A percentile compares a stretch with the other conserved stretches of the same genome.
These are phyloP conservation scores for Boletus sp. DNA, from an alignment of 768 basidiomycete genomes.

Conservation along the genomic window DNA sequence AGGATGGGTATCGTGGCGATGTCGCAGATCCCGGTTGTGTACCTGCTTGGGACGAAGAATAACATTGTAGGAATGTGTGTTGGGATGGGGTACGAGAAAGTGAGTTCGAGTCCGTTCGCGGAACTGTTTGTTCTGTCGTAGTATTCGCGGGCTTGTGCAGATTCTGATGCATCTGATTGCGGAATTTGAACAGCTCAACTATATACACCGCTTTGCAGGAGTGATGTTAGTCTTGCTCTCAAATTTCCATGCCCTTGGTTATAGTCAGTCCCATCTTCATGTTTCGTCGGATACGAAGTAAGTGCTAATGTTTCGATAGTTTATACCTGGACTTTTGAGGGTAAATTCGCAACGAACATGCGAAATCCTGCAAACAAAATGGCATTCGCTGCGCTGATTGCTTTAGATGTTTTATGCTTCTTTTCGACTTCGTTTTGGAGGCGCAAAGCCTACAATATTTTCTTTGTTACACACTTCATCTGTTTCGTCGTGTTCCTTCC, in stretches of 20 bases:
- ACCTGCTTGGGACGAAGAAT: constrained; percentile 49
- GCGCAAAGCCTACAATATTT: constrained; percentile 41
- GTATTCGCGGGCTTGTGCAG: not conserved
- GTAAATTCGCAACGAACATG: constrained; percentile 15
- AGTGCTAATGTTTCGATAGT: constrained; percentile 15
- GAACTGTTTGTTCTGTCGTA: not conserved
- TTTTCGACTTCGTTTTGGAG: constrained; percentile 43
- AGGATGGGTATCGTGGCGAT: constrained; percentile 37
- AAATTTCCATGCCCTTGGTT: constrained; percentile 42
- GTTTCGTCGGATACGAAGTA: not conserved
- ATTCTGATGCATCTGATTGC: not conserved
- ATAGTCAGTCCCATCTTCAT: constrained; percentile 26
- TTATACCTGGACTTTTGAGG: constrained; percentile 28
- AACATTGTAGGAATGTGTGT: constrained; percentile 39
- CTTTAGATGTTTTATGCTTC: constrained; percentile 36
- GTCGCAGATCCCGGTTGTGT: constrained; percentile 45
- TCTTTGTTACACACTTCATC: constrained; percentile 40
- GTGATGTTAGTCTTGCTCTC: constrained; percentile 37
- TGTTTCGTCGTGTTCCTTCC: constrained; percentile 42
- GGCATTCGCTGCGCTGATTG: constrained; percentile 35
- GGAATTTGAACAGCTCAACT: constrained; percentile 40
- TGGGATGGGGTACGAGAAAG: constrained; percentile 48
- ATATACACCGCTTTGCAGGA: constrained; percentile 54
- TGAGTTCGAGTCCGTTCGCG: constrained; percentile 15
- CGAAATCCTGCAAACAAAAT: constrained; percentile 12